Percentiles rank a stretch among this genome's conserved stretches.
Conservation (phyloP, 2,329 filamentous ascomycete species). For the Aschersonia sp. region DNA sequence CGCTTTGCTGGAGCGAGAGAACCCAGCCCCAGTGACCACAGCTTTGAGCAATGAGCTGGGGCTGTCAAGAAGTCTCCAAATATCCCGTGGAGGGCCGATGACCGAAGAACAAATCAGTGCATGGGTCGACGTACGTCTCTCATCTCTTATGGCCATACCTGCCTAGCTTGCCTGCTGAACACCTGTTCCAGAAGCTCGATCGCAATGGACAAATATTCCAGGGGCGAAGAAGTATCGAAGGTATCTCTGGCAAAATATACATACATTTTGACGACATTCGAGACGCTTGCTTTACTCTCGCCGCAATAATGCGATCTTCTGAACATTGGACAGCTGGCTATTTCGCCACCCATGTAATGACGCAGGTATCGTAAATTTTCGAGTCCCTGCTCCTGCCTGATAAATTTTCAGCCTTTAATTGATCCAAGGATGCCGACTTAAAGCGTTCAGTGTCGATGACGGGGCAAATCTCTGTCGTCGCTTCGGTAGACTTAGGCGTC, state of each 20-base stretch:
- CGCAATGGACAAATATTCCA: slow-evolving; percentile 17
- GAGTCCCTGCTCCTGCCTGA: too few relatives aligned
- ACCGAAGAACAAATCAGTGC: slow-evolving; percentile 22
- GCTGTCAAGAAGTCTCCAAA: slow-evolving; percentile 28
- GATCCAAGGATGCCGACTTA: too few relatives aligned
- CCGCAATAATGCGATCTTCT: slow-evolving; percentile 26
- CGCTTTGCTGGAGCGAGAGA: slow-evolving; percentile 7
- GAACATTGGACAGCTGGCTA: slow-evolving; percentile 27
- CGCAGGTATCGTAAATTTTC: background rate
- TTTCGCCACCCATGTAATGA: slow-evolving; percentile 4
- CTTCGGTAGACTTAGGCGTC: slow-evolving; percentile 7
- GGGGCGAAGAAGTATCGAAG: slow-evolving; percentile 21
- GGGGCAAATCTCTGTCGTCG: slow-evolving; percentile 16
- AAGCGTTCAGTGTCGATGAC: slow-evolving; percentile 2
- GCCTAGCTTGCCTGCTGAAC: background rate
- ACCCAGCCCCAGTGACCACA: slow-evolving; percentile 14
- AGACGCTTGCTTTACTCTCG: slow-evolving; percentile 37
- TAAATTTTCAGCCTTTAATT: too few relatives aligned
- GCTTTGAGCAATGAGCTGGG: slow-evolving; percentile 30
- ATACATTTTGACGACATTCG: slow-evolving; percentile 45
- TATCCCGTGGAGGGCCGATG: slow-evolving; percentile 20
- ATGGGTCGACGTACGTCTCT: slow-evolving; percentile 28
- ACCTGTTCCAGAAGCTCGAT: slow-evolving; percentile 21
- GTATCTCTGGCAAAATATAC: slow-evolving; percentile 27
- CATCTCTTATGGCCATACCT: background rate